Conservation (phyloP, 352 stramenopile genomes). For the Phytopythium helicoides region DNA sequence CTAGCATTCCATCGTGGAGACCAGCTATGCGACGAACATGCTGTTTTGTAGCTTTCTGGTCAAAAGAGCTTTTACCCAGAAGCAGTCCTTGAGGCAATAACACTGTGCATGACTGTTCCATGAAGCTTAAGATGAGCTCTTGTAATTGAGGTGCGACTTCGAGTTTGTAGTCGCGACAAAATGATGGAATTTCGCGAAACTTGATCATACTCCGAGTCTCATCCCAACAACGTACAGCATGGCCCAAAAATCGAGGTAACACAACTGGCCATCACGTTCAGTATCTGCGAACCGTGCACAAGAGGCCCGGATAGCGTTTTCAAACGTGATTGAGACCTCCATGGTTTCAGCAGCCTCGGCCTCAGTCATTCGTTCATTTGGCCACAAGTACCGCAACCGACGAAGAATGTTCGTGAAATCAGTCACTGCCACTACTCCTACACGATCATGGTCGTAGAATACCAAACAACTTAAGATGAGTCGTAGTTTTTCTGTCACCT, state of each 20-base stretch:
- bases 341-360: slow-evolving; percentile 25
- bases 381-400: slow-evolving; percentile 65
- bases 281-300: slow-evolving; percentile 49
- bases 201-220: slow-evolving; percentile 46
- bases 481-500: slow-evolving; percentile 49
- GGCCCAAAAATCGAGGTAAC: slow-evolving; percentile 82
- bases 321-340: slow-evolving; percentile 41
- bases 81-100: slow-evolving; percentile 57
- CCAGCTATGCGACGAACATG: slow-evolving; percentile 42
- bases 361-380: slow-evolving; percentile 37
- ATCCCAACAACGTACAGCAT: slow-evolving; percentile 79
- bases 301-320: slow-evolving; percentile 44
- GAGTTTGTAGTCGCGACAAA: slow-evolving; percentile 77
- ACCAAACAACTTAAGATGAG: slow-evolving; percentile 71
- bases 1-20: slow-evolving; percentile 48
- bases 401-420: slow-evolving; percentile 58
- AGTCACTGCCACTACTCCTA: slow-evolving; percentile 34
- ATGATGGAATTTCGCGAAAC: slow-evolving; percentile 68
- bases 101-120: slow-evolving; percentile 54
- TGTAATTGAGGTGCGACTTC: slow-evolving; percentile 53
- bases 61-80: slow-evolving; percentile 45
- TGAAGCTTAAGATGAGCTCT: slow-evolving; percentile 48
- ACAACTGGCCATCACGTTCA: slow-evolving; percentile 57
- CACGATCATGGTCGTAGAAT: slow-evolving; percentile 66
- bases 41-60: slow-evolving; percentile 33